Evolutionary conservation across 805 yeast species (phyloP), one percentile per base, ranked within the genome.

Genomic region (Priceomyces medius): DNA sequence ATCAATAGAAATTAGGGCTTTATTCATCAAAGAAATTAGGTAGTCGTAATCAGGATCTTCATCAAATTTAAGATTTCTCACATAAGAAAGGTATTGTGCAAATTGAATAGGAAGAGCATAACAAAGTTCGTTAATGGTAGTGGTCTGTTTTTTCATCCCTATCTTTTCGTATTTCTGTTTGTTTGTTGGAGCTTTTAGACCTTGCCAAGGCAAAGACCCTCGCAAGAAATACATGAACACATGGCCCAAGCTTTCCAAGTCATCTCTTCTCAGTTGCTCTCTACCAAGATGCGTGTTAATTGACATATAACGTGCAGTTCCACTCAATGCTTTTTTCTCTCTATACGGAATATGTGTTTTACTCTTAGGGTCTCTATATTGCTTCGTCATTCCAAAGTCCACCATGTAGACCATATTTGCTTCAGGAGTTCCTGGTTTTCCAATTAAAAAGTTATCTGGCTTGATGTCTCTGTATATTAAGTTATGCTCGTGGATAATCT

Each of bases 371-470:
- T 93, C 99, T 60, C 98, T 81, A 67, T 90, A 93, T 59, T 88
- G 95, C 66, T 93, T 93, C 21, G 98, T 98, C 98, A 93, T 93
- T 49, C 99, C 99, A 61, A 93, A 93, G 67, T 93, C 99, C 41
- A 93, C 95, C 48, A 93, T 74, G 66, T 88, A 89, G 39, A 93
- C 87, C 43, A 77, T 76, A 60, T 90, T 89, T 43, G 90, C 95
- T 54, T 87, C 86, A 12, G 86, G 80, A 31, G 88, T 76, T 33
- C 83, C 85, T 9, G 93, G 95, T 57, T 89, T 80, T 13, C 98
- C 98, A 55, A 93, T 88, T 50, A 93, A 74, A 54, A 93, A 93
- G 69, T 93, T 93, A 63, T 93, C 99, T 0, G 99, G 99, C 64
- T 93, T 93, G 64, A 93, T 93, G 66, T 93, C 99, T 58, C 99